These are phyloP conservation scores for Eutrema yunnanense DNA, from an alignment of 345 rosid genomes.

Conservation along the genomic window DNA sequence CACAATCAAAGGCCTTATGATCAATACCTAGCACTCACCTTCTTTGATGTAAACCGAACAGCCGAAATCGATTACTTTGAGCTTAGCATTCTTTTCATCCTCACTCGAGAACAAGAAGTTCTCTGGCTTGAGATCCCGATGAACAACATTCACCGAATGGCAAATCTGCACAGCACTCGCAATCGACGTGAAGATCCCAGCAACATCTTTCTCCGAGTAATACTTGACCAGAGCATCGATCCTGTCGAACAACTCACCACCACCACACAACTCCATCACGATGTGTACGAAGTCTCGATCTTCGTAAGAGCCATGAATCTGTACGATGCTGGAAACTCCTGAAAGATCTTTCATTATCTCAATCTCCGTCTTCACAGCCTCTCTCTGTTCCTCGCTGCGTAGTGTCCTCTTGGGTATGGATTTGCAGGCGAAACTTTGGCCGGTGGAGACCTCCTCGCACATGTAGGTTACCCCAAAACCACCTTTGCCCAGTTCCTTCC, in stretches of 20 bases:
- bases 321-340: conserved; percentile 63
- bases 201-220: conserved; percentile 68
- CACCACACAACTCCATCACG: conserved; percentile 73
- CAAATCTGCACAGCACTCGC: conserved; percentile 60
- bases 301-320: conserved; percentile 51
- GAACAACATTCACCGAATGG: conserved; percentile 67
- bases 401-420: conserved; percentile 57
- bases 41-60: conserved; percentile 65
- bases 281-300: conserved; percentile 58
- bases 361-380: conserved; percentile 58
- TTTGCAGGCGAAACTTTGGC: conserved; percentile 55
- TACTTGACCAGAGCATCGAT: conserved; percentile 30
- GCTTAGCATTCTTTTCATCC: conserved; percentile 42
- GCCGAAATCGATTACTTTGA: conserved; percentile 80
- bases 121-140: conserved; percentile 78
- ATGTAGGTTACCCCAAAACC: conserved; percentile 55
- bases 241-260: conserved; percentile 70
- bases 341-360: conserved; percentile 64
- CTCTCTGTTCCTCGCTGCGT: conserved; percentile 34
- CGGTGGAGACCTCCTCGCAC: conserved; percentile 57
- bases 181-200: conserved; percentile 41
- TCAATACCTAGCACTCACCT: conserved; percentile 28
- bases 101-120: conserved; percentile 59
- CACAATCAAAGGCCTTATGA: neutral
- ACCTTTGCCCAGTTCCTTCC: conserved; percentile 63